Evolutionary conservation across 2,329 filamentous ascomycete species (phyloP), one percentile per base, ranked within the genome.

Genomic region (Penicillium digitatum): DNA sequence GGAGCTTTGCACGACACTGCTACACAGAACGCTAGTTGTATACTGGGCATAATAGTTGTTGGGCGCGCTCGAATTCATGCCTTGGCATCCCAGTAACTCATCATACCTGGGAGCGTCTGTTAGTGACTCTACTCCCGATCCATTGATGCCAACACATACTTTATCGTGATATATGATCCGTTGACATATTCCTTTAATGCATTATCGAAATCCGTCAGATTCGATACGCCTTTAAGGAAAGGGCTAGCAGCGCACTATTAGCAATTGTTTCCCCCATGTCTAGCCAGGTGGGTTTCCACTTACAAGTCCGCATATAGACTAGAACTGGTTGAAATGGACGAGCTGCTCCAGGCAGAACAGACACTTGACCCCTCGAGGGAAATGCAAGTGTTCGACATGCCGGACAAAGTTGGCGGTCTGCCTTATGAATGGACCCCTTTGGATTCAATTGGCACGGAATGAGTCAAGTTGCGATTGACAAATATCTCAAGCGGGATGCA

Each of bases 1-100:
- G 5, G 94, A 97, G 69, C 90, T 92, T 74, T 99, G 94, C 48
- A 99, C 84, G 69, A 99, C 88, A 62, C 89, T 83, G 79, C 95
- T 97, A 81, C 94, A 99, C 61, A 99, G 82, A 60, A 95, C 87
- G 58, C 89, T 94, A 44, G 86, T 94, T 5, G 93, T 95, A 75
- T 93, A 99, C 65, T 94, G 87, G 46, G 94, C 93, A 75, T 99
- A 99, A 67, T 92, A 83, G 66, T 88, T 82, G 63, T 84, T 87
- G 4, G 90, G 87, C 70, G 95, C 89, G 53, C 84, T 84, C 54
- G 92, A 81, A 67, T 94, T 84, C 66, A 96, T 79, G 59, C 83
- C 82, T 45, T 82, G 80, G 72, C 94, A 99, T 53, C 93, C 93
- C 61, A 99, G 82, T 45, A 90, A 79, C 50, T 82, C 79, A 71